phyloP scores from a whole-genome alignment of 345 rosid genomes.

The Gossypium anomalum region DNA sequence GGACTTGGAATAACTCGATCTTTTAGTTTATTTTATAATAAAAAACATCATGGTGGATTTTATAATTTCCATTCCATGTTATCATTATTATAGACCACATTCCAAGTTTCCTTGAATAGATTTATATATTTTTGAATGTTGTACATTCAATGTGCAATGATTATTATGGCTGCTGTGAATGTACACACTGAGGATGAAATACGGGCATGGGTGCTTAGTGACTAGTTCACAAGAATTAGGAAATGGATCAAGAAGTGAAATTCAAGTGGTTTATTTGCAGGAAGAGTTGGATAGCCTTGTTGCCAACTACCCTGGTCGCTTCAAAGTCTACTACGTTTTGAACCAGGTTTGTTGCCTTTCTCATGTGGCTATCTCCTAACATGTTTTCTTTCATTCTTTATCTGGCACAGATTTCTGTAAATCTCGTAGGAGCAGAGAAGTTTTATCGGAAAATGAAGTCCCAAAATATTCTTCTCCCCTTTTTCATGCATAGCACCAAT shows the following conservation, averaged over 20 bases:
- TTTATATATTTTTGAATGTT: neutral
- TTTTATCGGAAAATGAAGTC: neutral
- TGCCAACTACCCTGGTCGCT: slow-evolving; percentile 54
- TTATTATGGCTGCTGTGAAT: neutral
- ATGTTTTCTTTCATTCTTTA: neutral
- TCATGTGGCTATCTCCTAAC: neutral
- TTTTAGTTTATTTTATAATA: neutral
- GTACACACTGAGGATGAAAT: neutral
- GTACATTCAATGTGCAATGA: neutral
- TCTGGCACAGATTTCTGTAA: neutral
- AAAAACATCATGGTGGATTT: neutral
- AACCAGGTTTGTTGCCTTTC: slow-evolving; percentile 64
- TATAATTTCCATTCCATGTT: neutral
- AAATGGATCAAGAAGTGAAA: neutral
- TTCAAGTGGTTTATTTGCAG: slow-evolving; percentile 35
- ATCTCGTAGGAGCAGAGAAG: neutral
- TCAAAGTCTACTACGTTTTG: slow-evolving; percentile 71
- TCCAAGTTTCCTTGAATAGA: neutral
- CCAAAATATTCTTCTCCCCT: neutral
- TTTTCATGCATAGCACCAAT: slow-evolving; percentile 5
- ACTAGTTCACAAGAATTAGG: neutral
- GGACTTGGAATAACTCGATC: neutral
- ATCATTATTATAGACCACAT: neutral
- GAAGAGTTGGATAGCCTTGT: slow-evolving; percentile 81
- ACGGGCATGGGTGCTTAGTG: neutral